Conservation (phyloP, 306 rosid species). For the Trifolium subterraneum region DNA sequence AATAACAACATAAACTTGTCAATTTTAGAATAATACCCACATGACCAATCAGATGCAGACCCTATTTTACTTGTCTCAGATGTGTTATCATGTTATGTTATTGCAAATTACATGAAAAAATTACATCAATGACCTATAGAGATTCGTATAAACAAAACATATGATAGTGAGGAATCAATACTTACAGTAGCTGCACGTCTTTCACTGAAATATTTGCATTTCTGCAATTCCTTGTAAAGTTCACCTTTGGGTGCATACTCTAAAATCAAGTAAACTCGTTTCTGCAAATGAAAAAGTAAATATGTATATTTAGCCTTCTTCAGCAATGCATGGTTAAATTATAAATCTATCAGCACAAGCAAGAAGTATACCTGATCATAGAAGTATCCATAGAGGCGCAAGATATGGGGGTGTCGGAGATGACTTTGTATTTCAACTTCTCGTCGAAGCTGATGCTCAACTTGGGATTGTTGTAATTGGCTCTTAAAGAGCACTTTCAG, state of each 20-base stretch:
- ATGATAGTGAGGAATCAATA: neutral
- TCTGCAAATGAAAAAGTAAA: conserved; percentile 62
- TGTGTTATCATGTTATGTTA: neutral
- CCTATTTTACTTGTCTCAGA: neutral
- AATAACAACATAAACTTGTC: conserved; percentile 19
- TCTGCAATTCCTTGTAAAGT: conserved; percentile 95
- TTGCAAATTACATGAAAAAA: conserved; percentile 5
- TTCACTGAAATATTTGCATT: conserved; percentile 96
- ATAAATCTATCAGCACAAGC: conserved; percentile 13
- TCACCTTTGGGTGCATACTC: conserved; percentile 99
- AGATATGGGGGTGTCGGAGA: conserved; percentile 92
- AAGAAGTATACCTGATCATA: conserved; percentile 76
- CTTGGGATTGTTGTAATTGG: conserved; percentile 98
- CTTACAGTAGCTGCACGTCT: conserved; percentile 99
- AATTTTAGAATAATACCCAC: conserved; percentile 23
- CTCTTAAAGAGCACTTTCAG: conserved; percentile 94
- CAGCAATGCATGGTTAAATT: neutral
- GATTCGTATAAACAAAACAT: neutral
- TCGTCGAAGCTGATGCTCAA: conserved; percentile 95
- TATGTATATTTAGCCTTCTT: neutral
- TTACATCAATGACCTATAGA: neutral
- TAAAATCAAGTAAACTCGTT: conserved; percentile 89
- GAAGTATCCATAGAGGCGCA: conserved; percentile 94
- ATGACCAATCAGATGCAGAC: neutral
- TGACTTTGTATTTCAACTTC: conserved; percentile 99